These are phyloP conservation scores for Fusarium incarnatum DNA, from an alignment of 2,329 filamentous ascomycete species.

Conservation along the genomic window DNA sequence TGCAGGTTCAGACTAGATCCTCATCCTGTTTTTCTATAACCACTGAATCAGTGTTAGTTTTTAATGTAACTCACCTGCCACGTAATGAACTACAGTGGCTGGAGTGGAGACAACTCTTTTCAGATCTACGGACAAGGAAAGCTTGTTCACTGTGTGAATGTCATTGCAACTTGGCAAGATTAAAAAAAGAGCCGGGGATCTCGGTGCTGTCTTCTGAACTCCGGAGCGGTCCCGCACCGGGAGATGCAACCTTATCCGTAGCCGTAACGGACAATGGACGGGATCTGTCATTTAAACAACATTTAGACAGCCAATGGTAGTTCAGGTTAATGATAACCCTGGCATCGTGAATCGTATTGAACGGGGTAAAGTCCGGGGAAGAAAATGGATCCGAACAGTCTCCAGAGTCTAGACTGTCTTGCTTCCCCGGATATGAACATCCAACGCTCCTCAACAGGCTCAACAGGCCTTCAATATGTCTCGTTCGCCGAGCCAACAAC, in stretches of 20 bases:
- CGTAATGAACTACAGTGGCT: conserved; percentile 25
- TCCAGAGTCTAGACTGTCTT: conserved; percentile 6
- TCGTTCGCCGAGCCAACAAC: conserved; percentile 28
- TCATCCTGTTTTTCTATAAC: background rate
- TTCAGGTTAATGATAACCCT: conserved; percentile 1
- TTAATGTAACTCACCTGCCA: background rate
- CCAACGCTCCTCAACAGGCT: background rate
- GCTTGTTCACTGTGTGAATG: conserved; percentile 29
- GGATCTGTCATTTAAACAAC: background rate
- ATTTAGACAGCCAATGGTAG: conserved; percentile 5
- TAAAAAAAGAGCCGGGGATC: conserved; percentile 1
- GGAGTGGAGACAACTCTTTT: conserved; percentile 7
- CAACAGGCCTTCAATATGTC: background rate
- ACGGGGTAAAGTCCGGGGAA: conserved; percentile 17
- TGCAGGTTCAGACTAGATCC: background rate
- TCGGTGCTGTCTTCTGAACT: conserved; percentile 37
- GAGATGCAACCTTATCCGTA: conserved; percentile 18
- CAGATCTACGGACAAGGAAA: conserved; percentile 31
- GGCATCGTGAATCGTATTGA: conserved; percentile 1
- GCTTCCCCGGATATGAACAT: conserved; percentile 11
- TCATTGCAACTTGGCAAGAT: conserved; percentile 2
- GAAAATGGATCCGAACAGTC: conserved; percentile 5
- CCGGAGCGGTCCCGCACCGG: conserved; percentile 32
- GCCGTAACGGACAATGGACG: conserved; percentile 24
- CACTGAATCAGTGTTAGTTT: background rate